These are phyloP conservation scores for Penicillium silybi DNA, from an alignment of 495 filamentous ascomycete species.

Conservation along the genomic window DNA sequence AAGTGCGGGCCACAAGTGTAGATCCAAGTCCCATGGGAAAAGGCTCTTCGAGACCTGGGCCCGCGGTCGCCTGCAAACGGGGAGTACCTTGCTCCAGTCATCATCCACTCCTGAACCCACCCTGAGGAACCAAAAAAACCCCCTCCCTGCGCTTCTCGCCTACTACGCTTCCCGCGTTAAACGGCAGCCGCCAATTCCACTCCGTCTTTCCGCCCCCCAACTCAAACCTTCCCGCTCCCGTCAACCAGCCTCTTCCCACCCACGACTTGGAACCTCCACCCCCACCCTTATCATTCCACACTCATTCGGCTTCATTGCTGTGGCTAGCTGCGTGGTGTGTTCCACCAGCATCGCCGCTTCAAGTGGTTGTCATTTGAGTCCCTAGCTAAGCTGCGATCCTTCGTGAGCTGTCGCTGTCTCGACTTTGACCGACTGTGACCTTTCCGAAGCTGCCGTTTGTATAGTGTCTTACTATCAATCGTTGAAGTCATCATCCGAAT, in stretches of 20 bases:
- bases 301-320: slow-evolving; percentile 10
- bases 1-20: slow-evolving; percentile 6
- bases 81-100: neutral
- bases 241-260: slow-evolving; percentile 23
- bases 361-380: slow-evolving; percentile 13
- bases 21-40: slow-evolving; percentile 4
- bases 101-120: neutral
- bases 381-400: slow-evolving; percentile 11
- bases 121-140: neutral
- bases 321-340: slow-evolving; percentile 27
- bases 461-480: neutral
- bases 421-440: slow-evolving; percentile 1
- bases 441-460: slow-evolving; percentile 1
- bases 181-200: slow-evolving; percentile 30
- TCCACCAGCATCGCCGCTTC: slow-evolving; percentile 25
- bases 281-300: slow-evolving; percentile 2
- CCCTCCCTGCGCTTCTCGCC: slow-evolving; percentile 29
- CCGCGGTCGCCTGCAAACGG: slow-evolving; percentile 2
- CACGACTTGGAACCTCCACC: slow-evolving; percentile 5
- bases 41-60: neutral
- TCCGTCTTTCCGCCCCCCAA: slow-evolving; percentile 14
- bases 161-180: slow-evolving; percentile 38
- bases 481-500: neutral
- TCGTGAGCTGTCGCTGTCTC: slow-evolving; percentile 14
- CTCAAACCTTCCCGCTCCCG: slow-evolving; percentile 30